These are phyloP conservation scores for Schoenoplectus tabernaemontani DNA, from an alignment of 202 grass and related monocot species.

Conservation along the genomic window DNA sequence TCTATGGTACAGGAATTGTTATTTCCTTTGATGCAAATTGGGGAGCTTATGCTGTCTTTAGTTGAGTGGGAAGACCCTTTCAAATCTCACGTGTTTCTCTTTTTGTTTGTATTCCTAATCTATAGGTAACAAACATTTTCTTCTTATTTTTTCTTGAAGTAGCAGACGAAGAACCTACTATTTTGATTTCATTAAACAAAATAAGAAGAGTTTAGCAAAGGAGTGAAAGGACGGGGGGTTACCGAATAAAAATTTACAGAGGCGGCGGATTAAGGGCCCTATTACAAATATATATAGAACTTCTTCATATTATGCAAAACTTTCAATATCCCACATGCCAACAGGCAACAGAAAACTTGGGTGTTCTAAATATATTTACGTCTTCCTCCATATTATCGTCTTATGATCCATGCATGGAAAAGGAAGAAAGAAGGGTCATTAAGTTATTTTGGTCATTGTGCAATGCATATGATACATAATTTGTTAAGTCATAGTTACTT, in stretches of 20 bases:
- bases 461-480: background rate
- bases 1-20: conserved; percentile 55
- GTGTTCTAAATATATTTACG: background rate
- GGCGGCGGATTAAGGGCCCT: too few relatives aligned
- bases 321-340: background rate
- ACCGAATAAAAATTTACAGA: too few relatives aligned
- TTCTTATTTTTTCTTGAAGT: too few relatives aligned
- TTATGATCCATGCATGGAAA: background rate
- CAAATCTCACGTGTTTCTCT: conserved; percentile 72
- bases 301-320: background rate
- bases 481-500: background rate
- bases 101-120: conserved; percentile 54
- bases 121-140: conserved; percentile 44
- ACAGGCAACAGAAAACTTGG: background rate
- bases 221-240: too few relatives aligned
- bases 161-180: too few relatives aligned
- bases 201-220: too few relatives aligned
- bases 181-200: too few relatives aligned
- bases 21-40: conserved; percentile 78
- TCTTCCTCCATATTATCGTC: background rate
- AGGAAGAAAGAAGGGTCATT: background rate
- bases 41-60: conserved; percentile 50
- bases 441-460: background rate
- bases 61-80: conserved; percentile 71
- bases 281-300: too few relatives aligned